Conservation (phyloP, 805 yeast genomes). For the Pichia nanzhaoensis region DNA sequence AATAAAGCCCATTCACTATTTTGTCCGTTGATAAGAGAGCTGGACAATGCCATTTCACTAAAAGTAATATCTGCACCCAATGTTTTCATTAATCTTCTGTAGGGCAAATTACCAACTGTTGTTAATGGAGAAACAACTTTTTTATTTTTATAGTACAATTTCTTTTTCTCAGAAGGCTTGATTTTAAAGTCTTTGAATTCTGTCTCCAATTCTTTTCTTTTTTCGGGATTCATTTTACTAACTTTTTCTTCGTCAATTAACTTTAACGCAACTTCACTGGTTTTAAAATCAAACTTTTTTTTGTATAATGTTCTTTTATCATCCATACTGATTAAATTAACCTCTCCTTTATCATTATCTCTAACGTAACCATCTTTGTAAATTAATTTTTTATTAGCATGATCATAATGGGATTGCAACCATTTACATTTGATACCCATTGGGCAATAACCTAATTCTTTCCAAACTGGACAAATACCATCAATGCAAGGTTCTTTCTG, state of each 20-base stretch:
- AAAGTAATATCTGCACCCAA: conserved; percentile 91
- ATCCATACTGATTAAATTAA: conserved; percentile 52
- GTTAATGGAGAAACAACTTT: conserved; percentile 93
- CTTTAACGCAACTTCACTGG: conserved; percentile 50
- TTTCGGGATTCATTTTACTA: conserved; percentile 27
- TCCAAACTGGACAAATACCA: conserved; percentile 80
- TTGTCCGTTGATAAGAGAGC: conserved; percentile 83
- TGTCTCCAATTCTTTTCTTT: conserved; percentile 32
- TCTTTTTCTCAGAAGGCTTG: conserved; percentile 76
- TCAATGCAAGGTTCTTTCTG: conserved; percentile 66
- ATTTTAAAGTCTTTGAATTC: conserved; percentile 73
- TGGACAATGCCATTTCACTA: conserved; percentile 87
- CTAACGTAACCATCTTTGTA: conserved; percentile 36
- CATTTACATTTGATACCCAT: conserved; percentile 91
- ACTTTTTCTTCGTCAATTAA: conserved; percentile 40
- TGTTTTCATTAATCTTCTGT: conserved; percentile 83
- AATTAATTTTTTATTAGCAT: conserved; percentile 38
- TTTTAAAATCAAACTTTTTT: conserved; percentile 52
- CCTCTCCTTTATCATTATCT: conserved; percentile 38
- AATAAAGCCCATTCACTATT: conserved; percentile 98
- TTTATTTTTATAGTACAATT: conserved; percentile 57
- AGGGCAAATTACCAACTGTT: conserved; percentile 96
- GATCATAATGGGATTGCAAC: conserved; percentile 62
- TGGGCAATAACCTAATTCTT: conserved; percentile 83
- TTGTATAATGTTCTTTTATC: conserved; percentile 46